These are phyloP conservation scores for Pleurozium schreberi DNA, from an alignment of 225 moss, liverwort and hornwort species.

Conservation along the genomic window DNA sequence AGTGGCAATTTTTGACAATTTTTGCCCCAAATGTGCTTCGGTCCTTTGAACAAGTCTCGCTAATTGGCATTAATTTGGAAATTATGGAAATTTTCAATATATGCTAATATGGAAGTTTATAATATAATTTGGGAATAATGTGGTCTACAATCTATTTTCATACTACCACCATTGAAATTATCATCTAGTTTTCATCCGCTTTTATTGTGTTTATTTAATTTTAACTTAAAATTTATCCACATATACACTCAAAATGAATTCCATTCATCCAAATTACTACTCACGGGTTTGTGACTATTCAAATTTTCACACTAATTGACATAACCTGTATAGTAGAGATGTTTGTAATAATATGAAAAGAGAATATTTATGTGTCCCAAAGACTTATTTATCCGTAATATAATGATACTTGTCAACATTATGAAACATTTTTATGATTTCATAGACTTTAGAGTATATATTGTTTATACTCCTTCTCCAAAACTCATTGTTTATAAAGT, in stretches of 20 bases:
- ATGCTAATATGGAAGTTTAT: neutral
- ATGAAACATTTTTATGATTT: neutral
- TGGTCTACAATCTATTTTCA: neutral
- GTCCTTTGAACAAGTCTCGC: too few relatives aligned
- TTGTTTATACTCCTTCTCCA: accelerated
- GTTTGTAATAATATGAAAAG: neutral
- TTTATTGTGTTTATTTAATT: neutral
- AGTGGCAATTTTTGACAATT: too few relatives aligned
- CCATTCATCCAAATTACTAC: neutral
- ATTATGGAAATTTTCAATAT: neutral
- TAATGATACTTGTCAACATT: neutral
- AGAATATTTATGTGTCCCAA: neutral
- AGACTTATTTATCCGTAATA: neutral
- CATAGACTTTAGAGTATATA: neutral
- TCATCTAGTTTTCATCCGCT: neutral
- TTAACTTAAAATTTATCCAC: neutral
- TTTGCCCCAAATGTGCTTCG: too few relatives aligned
- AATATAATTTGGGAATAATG: neutral
- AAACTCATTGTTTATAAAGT: too few relatives aligned
- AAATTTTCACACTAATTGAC: neutral
- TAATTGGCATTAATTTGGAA: neutral
- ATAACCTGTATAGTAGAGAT: neutral
- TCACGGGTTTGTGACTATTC: accelerated
- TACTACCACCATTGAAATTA: neutral
- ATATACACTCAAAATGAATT: neutral